A percentile compares a stretch with the other conserved stretches of the same genome.
Conservation (phyloP, 257 asterid genomes). For the Perilla frutescens region DNA sequence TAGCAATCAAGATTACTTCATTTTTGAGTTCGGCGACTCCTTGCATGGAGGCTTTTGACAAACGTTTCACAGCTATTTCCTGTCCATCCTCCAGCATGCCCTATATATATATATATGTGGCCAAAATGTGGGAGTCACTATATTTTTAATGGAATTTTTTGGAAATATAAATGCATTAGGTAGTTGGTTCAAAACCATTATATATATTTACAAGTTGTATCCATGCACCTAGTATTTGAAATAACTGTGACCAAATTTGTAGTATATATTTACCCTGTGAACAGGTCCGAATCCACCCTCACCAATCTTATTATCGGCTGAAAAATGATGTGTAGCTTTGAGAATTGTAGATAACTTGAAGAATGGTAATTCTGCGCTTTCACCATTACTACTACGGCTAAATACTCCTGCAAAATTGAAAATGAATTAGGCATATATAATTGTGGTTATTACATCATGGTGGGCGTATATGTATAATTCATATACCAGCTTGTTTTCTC, state of each 20-base stretch:
- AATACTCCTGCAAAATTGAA: not conserved
- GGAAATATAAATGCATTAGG: too few species aligned
- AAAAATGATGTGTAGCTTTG: constrained; percentile 24
- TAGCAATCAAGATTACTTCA: constrained; percentile 30
- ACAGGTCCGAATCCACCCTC: constrained; percentile 36
- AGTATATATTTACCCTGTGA: constrained; percentile 6
- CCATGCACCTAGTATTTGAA: not conserved
- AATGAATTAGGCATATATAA: not conserved
- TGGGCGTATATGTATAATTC: too few species aligned
- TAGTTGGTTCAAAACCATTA: too few species aligned
- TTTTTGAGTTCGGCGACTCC: constrained; percentile 29
- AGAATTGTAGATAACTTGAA: constrained; percentile 9
- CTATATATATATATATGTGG: not conserved
- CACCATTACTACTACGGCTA: not conserved
- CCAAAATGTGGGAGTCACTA: not conserved
- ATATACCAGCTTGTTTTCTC: not conserved
- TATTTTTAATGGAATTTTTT: too few species aligned
- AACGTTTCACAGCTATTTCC: constrained; percentile 31
- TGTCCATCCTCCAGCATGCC: not conserved
- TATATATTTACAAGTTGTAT: too few species aligned
- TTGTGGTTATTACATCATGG: not conserved
- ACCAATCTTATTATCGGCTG: constrained; percentile 14
- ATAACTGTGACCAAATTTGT: not conserved
- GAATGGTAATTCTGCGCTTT: constrained; percentile 15
- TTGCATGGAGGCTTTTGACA: constrained; percentile 18